Evolutionary conservation across 1,284 basidiomycete species (phyloP), one percentile per base, ranked within the genome.

Genomic region (Exobasidium cylindrosporum): DNA sequence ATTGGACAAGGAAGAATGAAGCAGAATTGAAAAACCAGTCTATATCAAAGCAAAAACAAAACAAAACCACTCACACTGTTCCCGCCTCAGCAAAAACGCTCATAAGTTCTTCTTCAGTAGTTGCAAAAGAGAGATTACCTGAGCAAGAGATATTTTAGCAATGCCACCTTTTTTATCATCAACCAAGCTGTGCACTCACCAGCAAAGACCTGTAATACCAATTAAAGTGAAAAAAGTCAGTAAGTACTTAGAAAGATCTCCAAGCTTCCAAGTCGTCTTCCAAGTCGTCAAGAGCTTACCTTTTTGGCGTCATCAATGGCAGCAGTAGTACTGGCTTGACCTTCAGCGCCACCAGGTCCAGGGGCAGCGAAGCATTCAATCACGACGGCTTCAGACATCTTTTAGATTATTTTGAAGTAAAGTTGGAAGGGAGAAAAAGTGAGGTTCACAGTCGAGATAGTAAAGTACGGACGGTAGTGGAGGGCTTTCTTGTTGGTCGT

Each of bases 51-150:
- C 11, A 31, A 45, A 45, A 14, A n/a, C 26, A 29, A 32, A 6
- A 10, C 28, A 5, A 10, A 26, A n/a, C n/a, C 47, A 65, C 70
- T 68, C 68, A 73, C 72, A 76, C 74, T 4, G 60, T 64, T 32
- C 74, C 74, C 28, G 70, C 72, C 54, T 71, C 70, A 50, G 72
- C 62, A 61, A 76, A 76, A 65, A 73, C 53, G 10, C 57, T 35
- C 53, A 68, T 73, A 58, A 76, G 68, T 54, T 76, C 70, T 23
- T 69, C 68, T 47, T 76, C 74, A 53, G 74, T 74, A 50, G 72
- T 76, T 44, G 72, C 68, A 54, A 76, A 76, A 35, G 74, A 72
- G 29, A 76, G 72, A 65, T 74, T 74, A 53, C 72, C n/a, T n/a
- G n/a, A n/a, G n/a, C 70, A 44, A 63, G 7, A 23, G 11, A 54